phyloP scores from a whole-genome alignment of 805 yeast species.

The Candida boidinii region DNA sequence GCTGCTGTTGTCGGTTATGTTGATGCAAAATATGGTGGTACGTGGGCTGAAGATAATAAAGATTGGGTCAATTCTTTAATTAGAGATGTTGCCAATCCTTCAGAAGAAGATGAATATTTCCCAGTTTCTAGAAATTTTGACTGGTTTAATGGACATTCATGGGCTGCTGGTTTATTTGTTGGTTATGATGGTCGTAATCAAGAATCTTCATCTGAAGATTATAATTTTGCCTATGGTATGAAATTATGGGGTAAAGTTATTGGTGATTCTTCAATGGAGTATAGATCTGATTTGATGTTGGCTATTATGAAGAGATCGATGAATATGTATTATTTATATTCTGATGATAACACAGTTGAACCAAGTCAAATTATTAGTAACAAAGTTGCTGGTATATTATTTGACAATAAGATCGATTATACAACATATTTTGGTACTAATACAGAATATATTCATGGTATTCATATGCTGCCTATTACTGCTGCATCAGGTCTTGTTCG shows the following conservation, averaged over 20 bases:
- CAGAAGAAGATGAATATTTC: conserved; percentile 42
- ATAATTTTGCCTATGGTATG: conserved; percentile 61
- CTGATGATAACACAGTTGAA: conserved; percentile 44
- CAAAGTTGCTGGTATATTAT: conserved; percentile 65
- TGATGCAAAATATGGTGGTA: conserved; percentile 38
- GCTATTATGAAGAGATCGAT: conserved; percentile 49
- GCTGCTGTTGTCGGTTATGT: conserved; percentile 54
- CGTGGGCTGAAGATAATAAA: conserved; percentile 42
- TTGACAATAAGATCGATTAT: conserved; percentile 66
- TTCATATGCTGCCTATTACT: conserved; percentile 69
- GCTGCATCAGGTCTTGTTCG: conserved; percentile 58
- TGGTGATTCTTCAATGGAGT: conserved; percentile 42
- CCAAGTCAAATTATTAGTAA: conserved; percentile 50
- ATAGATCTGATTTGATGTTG: conserved; percentile 50
- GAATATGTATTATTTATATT: conserved; percentile 46
- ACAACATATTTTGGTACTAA: conserved; percentile 71
- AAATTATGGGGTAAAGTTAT: conserved; percentile 56
- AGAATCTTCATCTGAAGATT: conserved; percentile 69
- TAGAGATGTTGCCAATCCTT: conserved; percentile 64
- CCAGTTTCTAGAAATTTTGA: conserved; percentile 65
- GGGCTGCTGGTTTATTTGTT: conserved; percentile 66
- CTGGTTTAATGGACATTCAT: conserved; percentile 73
- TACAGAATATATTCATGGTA: conserved; percentile 69
- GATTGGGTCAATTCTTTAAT: conserved; percentile 49
- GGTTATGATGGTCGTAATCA: conserved; percentile 73